Percentiles rank a stretch among this genome's conserved stretches.
These are phyloP conservation scores for Lycium barbarum DNA, from an alignment of 257 asterid species.

Conservation along the genomic window DNA sequence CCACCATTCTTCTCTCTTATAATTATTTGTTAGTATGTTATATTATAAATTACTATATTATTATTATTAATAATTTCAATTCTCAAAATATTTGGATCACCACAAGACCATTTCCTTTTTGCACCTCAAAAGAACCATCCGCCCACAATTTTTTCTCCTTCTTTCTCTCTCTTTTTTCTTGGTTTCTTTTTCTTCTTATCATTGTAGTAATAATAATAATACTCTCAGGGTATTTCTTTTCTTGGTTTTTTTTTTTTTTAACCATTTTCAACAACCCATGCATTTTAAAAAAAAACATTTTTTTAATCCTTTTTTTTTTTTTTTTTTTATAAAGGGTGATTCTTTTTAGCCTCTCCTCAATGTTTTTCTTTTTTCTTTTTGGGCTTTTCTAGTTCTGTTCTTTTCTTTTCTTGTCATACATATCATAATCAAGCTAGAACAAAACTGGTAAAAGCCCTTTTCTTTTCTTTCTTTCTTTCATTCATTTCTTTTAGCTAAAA, in stretches of 20 bases:
- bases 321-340: slow-evolving; percentile 11
- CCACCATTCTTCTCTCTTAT: slow-evolving; percentile 36
- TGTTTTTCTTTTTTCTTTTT: slow-evolving; percentile 24
- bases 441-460: slow-evolving; percentile 15
- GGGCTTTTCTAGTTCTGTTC: slow-evolving; percentile 15
- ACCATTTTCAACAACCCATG: neutral
- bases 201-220: slow-evolving; percentile 28
- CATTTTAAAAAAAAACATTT: neutral
- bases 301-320: neutral
- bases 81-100: slow-evolving; percentile 70
- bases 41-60: slow-evolving; percentile 15
- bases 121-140: slow-evolving; percentile 24
- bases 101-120: slow-evolving; percentile 58
- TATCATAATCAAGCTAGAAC: slow-evolving; percentile 1
- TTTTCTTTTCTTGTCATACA: slow-evolving; percentile 10
- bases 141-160: slow-evolving; percentile 20
- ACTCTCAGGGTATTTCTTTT: slow-evolving; percentile 32
- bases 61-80: slow-evolving; percentile 33
- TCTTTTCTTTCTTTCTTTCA: neutral
- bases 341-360: slow-evolving; percentile 26
- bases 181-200: slow-evolving; percentile 14
- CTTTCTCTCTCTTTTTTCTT: slow-evolving; percentile 23
- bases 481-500: neutral
- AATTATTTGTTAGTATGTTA: slow-evolving; percentile 39
- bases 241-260: slow-evolving; percentile 44